phyloP scores from a whole-genome alignment of 2,329 filamentous ascomycete species.

The Colletotrichum tabaci region DNA sequence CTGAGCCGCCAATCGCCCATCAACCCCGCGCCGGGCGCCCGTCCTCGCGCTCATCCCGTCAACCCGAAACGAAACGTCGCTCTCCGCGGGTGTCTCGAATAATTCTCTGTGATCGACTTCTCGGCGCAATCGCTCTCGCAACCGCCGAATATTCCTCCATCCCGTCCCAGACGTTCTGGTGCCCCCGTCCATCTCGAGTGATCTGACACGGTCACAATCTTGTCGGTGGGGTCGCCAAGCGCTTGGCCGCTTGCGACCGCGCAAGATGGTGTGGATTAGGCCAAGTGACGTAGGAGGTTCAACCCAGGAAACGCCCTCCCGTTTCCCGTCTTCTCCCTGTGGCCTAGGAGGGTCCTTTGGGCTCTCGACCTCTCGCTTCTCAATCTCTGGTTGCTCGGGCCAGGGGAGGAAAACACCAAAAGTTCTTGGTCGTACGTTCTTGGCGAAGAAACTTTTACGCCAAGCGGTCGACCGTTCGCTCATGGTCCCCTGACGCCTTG shows the following conservation, averaged over 20 bases:
- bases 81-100: conserved; percentile 23
- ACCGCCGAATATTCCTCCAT: neutral
- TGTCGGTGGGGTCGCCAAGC: conserved; percentile 36
- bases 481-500: conserved; percentile 15
- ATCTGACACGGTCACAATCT: conserved; percentile 36
- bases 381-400: conserved; percentile 10
- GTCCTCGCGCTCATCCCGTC: conserved; percentile 3
- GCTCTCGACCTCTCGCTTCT: neutral
- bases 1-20: conserved; percentile 21
- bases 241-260: conserved; percentile 38
- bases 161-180: neutral
- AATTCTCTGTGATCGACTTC: neutral
- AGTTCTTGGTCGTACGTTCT: conserved; percentile 22
- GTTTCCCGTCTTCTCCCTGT: neutral
- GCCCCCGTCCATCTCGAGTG: neutral
- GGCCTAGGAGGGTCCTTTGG: neutral
- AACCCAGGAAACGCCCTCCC: conserved; percentile 20
- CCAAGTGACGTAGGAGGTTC: conserved; percentile 41
- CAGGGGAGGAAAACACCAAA: conserved; percentile 14
- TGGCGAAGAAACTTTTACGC: conserved; percentile 26
- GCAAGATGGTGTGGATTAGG: conserved; percentile 39
- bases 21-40: conserved; percentile 18
- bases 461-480: conserved; percentile 14
- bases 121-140: neutral
- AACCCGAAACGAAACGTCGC: conserved; percentile 19